These are phyloP conservation scores for Zanthoxylum bungeanum DNA, from an alignment of 345 rosid species.

Conservation along the genomic window DNA sequence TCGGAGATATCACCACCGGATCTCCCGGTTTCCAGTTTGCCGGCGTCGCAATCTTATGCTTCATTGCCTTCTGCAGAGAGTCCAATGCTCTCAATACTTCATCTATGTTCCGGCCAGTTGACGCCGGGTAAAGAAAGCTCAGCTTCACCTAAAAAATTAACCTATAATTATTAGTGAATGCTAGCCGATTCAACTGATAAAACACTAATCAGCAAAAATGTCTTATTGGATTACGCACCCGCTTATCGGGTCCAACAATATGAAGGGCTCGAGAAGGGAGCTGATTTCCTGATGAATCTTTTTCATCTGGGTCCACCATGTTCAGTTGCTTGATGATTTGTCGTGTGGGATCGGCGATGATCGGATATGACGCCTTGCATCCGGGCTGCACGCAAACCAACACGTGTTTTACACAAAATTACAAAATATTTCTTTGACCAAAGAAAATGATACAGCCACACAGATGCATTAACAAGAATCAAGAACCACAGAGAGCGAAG, in stretches of 20 bases:
- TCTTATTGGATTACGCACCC: no score
- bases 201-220: no score
- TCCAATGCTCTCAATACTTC: slow-evolving; percentile 77
- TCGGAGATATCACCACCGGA: slow-evolving; percentile 58
- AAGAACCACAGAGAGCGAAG: not conserved
- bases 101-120: slow-evolving; percentile 74
- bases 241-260: slow-evolving; percentile 61
- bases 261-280: slow-evolving; percentile 75
- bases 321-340: slow-evolving; percentile 60
- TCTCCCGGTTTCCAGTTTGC: slow-evolving; percentile 82
- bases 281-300: slow-evolving; percentile 33
- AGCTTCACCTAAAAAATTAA: slow-evolving; percentile 65
- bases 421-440: not conserved
- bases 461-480: no score
- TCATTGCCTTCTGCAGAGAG: slow-evolving; percentile 45
- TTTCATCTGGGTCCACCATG: slow-evolving; percentile 76
- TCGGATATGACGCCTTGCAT: slow-evolving; percentile 64
- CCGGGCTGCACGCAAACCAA: slow-evolving; percentile 27
- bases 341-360: slow-evolving; percentile 64
- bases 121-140: slow-evolving; percentile 73
- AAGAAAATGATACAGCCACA: no score
- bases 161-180: no score
- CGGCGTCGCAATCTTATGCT: slow-evolving; percentile 69
- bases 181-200: not conserved
- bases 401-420: not conserved